Percentiles rank a stretch among this genome's conserved stretches.
Conservation (phyloP, 805 yeast species). For the Candida sphagnicola region DNA sequence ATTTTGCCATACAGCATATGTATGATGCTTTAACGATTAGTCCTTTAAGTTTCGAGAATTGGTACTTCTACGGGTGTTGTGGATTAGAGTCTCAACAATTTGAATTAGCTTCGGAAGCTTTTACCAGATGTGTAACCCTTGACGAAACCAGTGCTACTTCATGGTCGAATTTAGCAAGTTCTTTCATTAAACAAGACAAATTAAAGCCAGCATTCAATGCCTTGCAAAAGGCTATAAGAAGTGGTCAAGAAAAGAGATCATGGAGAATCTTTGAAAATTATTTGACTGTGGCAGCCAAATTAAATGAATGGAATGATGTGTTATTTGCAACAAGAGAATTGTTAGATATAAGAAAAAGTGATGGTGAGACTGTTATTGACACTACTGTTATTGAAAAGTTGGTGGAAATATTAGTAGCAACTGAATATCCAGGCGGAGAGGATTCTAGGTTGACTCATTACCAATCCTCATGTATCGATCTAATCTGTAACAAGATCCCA, state of each 20-base stretch:
- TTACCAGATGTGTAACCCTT: constrained; percentile 81
- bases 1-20: constrained; percentile 58
- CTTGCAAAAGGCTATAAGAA: constrained; percentile 69
- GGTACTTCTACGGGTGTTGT: constrained; percentile 91
- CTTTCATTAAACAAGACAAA: constrained; percentile 62
- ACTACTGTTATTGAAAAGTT: constrained; percentile 71
- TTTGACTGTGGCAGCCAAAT: constrained; percentile 72
- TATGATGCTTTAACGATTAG: constrained; percentile 69
- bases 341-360: constrained; percentile 52
- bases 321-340: constrained; percentile 67
- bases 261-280: constrained; percentile 94
- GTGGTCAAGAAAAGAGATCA: constrained; percentile 63
- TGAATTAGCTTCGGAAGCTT: constrained; percentile 84
- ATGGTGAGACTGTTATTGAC: constrained; percentile 64
- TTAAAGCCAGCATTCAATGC: constrained; percentile 81
- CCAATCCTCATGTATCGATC: constrained; percentile 66
- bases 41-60: constrained; percentile 73
- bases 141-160: constrained; percentile 78
- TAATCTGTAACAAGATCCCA: constrained; percentile 68
- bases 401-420: constrained; percentile 56
- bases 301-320: constrained; percentile 88
- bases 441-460: constrained; percentile 47
- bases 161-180: constrained; percentile 90
- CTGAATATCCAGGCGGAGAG: constrained; percentile 43
- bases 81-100: constrained; percentile 71